Base-by-base conservation (phyloP, 306 rosid genomes). In the Alnus rubra region DNA sequence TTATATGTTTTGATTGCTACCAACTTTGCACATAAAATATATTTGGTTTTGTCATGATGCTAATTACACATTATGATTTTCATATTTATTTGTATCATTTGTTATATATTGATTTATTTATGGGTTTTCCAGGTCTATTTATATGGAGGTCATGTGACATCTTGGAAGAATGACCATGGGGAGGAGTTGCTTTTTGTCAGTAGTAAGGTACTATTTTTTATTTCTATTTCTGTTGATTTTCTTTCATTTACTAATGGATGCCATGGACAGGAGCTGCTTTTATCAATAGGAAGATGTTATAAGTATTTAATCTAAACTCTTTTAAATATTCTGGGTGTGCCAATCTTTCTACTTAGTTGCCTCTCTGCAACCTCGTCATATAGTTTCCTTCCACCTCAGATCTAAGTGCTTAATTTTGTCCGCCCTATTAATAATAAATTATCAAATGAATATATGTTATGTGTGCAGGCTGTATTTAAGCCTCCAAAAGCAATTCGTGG, bases 161-260 rank as follows among this genome's bases (percentile, higher is more conserved):
- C 99, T 37, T 95, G 99, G 99, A 95, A 95, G 88, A 95, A 91
- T 85, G 98, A 95, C 54, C 94, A 86, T 28, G 92, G 93, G 78
- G 98, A 92, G 84, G 99, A 95, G 76, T 81, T 95, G 89, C 96
- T 93, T 60, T 95, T 92, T 83, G 94, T 95, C 81, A 95, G 99
- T 76, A 92, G 77, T 83, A 90, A 95, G 99, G 99, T 95, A 74
- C 78, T 64, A 30, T 51, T 60, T 65, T n/a, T 42, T 42, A 42
- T 42, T 42, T 15, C 13, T 30, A n/a, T n/a, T 18, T 73, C 4
- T 58, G 30, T 28, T 75, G 7, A 58, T 47, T 28, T 65, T n/a
- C 52, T 18, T 55, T 73, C 15, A 2, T 12, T 4, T 53, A 14
- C 4, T 63, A 52, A 35, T 54, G 3, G 31, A 53, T 11, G 39